Evolutionary conservation across 2,329 filamentous ascomycete species (phyloP), one percentile per base, ranked within the genome.

Genomic region (Aspergillus hortae): DNA sequence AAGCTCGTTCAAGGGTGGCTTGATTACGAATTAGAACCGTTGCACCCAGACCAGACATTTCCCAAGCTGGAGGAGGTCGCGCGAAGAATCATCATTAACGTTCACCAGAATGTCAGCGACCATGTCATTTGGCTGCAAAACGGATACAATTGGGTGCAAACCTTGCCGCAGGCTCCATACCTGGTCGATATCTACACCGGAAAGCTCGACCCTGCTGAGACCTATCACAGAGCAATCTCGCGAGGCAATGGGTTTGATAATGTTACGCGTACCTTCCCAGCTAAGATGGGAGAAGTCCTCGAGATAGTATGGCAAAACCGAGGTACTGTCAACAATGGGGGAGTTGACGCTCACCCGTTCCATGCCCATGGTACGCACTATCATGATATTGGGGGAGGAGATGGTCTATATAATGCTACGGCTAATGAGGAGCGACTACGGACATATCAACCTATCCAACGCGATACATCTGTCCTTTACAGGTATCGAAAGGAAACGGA

Each of bases 391-490:
- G 77, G 77, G 3, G 67, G 67, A 44, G 77, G 77, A 2, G 68
- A 74, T 25, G 77, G 77, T 1, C 67, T 67, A 0, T 80, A 77
- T 61, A 66, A 79, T 52, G 59, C 71, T 3, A 61, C 60, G 0
- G 71, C 60, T 4, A 77, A 79, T 43, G 75, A 79, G 49, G 58
- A 57, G 44, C 71, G 62, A 48, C 61, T 79, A 1, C 56, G 63
- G 44, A 33, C 10, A 27, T 61, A 73, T 41, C 68, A 61, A 4
- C 76, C 77, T 1, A 69, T 75, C 3, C 56, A 61, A 27, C 65
- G 79, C 4, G 76, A 79, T 48, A 78, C 75, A 0, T 83, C 80
- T 1, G 76, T 82, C 56, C 68, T 87, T 3, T 83, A 83, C 56
- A 67, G 78, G 2, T 87, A 85, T 56, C 66, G 64, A 0, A 56